Evolutionary conservation across 345 rosid genomes (phyloP), one percentile per base, ranked within the genome.

Genomic region (Turritis glabra): DNA sequence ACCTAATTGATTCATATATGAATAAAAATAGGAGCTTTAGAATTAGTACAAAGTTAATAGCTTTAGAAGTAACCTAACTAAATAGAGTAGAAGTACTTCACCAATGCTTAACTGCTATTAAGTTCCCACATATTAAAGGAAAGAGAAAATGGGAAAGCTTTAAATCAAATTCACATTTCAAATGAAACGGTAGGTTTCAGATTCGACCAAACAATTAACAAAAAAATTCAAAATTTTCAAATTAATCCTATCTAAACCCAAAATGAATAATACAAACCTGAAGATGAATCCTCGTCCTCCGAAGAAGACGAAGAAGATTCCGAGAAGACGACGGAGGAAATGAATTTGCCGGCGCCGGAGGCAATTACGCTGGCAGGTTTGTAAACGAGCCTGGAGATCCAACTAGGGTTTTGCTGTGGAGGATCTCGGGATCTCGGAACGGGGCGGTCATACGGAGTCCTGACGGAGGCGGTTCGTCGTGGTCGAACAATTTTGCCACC

Each of bases 311-410:
- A 79, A 4, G 90, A 82, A 19, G 93, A 85, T 0, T 85, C 91
- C 17, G 85, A 59, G 73, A 80, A 80, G 60, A 94, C 84, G 77
- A 91, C 93, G 17, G 96, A 82, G 74, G 86, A 72, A 21, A 94
- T 77, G 41, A 87, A 79, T 81, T 85, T 86, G 0, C 89, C 93
- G 35, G 97, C 91, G 61, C 97, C 89, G 59, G 88, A 78, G 57
- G 91, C 96, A 79, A 91, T 83, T 64, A 83, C 55, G 59, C 89
- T 93, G 62, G 98, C 87, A 3, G 97, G 98, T 25, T 88, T 85
- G 38, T 78, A 78, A 75, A 93, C 72, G 76, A 85, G 83, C 68
- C 82, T 86, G 66, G 97, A 87, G 64, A 94, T 81, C 98, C 98
- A 94, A 81, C 83, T 91, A 84, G 93, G 95, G 90, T 82, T 86